Base-by-base conservation (phyloP, 1,284 basidiomycete genomes). In the Trichosporon sp. region DNA sequence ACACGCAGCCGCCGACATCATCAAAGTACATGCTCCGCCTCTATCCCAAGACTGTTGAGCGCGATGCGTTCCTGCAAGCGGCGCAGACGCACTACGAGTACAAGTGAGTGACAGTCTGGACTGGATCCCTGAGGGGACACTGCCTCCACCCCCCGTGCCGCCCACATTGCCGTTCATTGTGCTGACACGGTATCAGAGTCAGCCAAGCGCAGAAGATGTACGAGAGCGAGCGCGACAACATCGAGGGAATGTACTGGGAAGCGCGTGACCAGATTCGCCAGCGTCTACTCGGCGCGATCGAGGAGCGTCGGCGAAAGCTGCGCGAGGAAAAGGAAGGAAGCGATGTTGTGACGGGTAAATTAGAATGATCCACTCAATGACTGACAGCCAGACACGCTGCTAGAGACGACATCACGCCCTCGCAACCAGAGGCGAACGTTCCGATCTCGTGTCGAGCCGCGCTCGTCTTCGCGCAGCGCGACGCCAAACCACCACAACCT, bases 301-400 rank as follows among this genome's bases (percentile, higher is more conserved):
- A 84, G 67, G 83, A 84, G 65, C 68, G 82, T 31, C 68, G 81
- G 54, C 74, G 80, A 67, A 81, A 82, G 61, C 70, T 83, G 36
- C 74, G 80, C 40, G 83, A 84, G 62, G 83, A 84, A 69, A 83
- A 83, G 71, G 83, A 84, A 59, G 80, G 81, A n/a, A 80, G 80
- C 11, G 82, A 83, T 56, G 73, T 82, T 10, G 77, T 81, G 7
- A 72, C 81, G 8, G 82, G 82, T 82, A 60, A 69, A 81, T 77
- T 40, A n/a, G 8, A 13, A 11, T 3, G 1, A 14, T 31, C 5
- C 2, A 2, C 25, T 9, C 4, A 7, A 10, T 2, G 19, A n/a
- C 49, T 54, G 49, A 37, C 25, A n/a, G 29, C n/a, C 58, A 31
- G 31, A 27, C 16, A 32, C 59, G 56, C 49, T 54, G 3, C 14